Evolutionary conservation across 208 protist species (phyloP).

Genomic region (Strigomonas oncopelti): DNA sequence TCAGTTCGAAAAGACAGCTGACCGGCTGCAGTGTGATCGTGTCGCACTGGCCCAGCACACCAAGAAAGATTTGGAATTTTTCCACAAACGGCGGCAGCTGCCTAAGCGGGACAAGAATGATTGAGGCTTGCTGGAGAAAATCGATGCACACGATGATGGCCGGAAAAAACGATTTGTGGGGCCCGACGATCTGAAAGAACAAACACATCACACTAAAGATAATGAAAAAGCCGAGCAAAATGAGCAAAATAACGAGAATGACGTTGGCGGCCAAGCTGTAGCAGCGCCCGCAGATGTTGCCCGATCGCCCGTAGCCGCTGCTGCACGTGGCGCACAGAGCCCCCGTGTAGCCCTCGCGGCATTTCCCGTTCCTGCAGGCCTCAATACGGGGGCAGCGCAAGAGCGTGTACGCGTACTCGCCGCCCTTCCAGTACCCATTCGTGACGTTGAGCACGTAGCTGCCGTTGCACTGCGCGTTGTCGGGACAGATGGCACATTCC

Average conservation of each 20-base stretch:
- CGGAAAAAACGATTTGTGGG: constrained; percentile 20
- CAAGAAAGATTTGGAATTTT: constrained; percentile 20
- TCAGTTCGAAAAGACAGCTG: constrained; percentile 11
- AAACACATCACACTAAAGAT: constrained; percentile 17
- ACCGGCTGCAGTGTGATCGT: constrained; percentile 1
- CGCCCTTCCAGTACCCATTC: constrained; percentile 38
- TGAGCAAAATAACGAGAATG: constrained; percentile 22
- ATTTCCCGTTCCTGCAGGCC: constrained; percentile 21
- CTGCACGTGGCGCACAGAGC: constrained; percentile 29
- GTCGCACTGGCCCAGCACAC: not conserved
- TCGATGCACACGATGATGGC: constrained; percentile 17
- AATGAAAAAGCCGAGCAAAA: constrained; percentile 15
- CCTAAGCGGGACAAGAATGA: constrained; percentile 23
- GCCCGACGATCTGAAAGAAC: constrained; percentile 24
- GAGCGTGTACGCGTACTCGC: constrained; percentile 27
- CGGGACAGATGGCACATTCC: constrained; percentile 23
- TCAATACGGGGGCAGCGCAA: constrained; percentile 22
- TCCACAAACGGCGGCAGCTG: constrained; percentile 32
- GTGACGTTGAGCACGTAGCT: constrained; percentile 39
- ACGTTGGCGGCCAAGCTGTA: constrained; percentile 27
- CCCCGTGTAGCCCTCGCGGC: constrained; percentile 33
- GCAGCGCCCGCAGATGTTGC: constrained; percentile 27
- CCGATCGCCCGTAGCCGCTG: constrained; percentile 27
- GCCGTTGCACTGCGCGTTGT: constrained; percentile 36
- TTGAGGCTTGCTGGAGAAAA: constrained; percentile 21